Evolutionary conservation across 2,329 filamentous ascomycete genomes (phyloP), one percentile per base, ranked within the genome.

Genomic region (Apiospora hydei): DNA sequence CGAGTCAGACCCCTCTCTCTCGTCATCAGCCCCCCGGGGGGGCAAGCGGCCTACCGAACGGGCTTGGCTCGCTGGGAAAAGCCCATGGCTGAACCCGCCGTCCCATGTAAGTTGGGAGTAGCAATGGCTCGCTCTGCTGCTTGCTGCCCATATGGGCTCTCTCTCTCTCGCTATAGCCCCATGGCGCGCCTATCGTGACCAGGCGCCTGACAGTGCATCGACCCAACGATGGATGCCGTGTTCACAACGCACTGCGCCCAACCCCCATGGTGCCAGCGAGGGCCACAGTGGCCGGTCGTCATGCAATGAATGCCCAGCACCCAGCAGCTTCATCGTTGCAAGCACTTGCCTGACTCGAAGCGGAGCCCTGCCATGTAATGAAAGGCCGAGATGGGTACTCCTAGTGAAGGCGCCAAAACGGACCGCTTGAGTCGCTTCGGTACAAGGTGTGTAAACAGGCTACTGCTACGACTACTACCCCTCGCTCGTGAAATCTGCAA

Each of bases 261-360:
- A 64, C 57, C 57, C 34, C 53, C 53, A 38, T 61, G 18, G 53
- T 61, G 53, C 30, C 30, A 61, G 53, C 30, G 21, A 64, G 57
- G 30, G 26, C 53, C 53, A 61, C 30, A 61, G 57, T 64, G 57
- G 57, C 30, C 57, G 57, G 57, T 61, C 57, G 57, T 64, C 57
- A 64, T 64, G 46, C 68, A 69, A 57, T 38, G 38, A 69, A 57
- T 38, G 38, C 69, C 67, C 49, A 46, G 34, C 41, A 57, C 41
- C 51, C 51, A 51, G 34, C 46, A 47, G 67, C 66, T 69, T 51
- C 70, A 69, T 68, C 49, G 51, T 46, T n/a, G 47, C 71, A 70
- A 69, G 70, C 72, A 73, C 69, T 71, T 73, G 72, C 69, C 72
- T 73, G 72, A 73, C 72, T 73, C 72, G 72, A 73, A 72, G 71